Evolutionary conservation across 805 yeast genomes (phyloP).

Genomic region (Lachancea nothofagi): DNA sequence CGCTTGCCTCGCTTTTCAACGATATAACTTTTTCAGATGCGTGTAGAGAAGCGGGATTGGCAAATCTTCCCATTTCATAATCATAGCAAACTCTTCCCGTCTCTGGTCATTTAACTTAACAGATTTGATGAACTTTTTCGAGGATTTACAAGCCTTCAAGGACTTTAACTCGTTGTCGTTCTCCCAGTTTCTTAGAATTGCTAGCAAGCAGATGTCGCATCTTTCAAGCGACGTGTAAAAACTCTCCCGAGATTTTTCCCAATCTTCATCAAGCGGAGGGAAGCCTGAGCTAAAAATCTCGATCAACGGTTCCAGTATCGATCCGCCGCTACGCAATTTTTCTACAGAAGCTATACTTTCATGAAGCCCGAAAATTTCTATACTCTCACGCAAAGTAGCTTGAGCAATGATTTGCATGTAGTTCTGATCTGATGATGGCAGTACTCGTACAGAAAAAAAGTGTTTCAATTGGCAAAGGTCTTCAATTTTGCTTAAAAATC

Average conservation of each 20-base stretch:
- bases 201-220: slow-evolving; percentile 11
- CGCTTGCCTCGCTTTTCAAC: not conserved
- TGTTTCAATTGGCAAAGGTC: slow-evolving; percentile 18
- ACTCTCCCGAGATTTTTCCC: not conserved
- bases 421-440: slow-evolving; percentile 15
- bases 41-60: slow-evolving; percentile 2
- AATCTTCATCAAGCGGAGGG: slow-evolving; percentile 9
- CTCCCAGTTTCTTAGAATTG: slow-evolving; percentile 9
- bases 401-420: slow-evolving; percentile 26
- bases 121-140: not conserved
- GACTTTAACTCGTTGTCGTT: slow-evolving; percentile 1
- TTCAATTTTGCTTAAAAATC: slow-evolving; percentile 14
- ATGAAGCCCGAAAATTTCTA: not conserved
- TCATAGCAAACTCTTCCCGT: not conserved
- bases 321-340: slow-evolving; percentile 10
- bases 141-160: not conserved
- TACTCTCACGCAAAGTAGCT: slow-evolving; percentile 15
- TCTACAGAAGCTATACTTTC: slow-evolving; percentile 8
- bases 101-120: slow-evolving; percentile 3
- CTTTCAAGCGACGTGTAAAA: slow-evolving; percentile 6
- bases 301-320: slow-evolving; percentile 10
- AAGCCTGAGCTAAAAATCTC: slow-evolving; percentile 11
- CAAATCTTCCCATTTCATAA: slow-evolving; percentile 4
- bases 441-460: slow-evolving; percentile 17
- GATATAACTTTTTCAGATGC: not conserved